Conservation (phyloP, 805 yeast species). For the Clavispora carvajalis region DNA sequence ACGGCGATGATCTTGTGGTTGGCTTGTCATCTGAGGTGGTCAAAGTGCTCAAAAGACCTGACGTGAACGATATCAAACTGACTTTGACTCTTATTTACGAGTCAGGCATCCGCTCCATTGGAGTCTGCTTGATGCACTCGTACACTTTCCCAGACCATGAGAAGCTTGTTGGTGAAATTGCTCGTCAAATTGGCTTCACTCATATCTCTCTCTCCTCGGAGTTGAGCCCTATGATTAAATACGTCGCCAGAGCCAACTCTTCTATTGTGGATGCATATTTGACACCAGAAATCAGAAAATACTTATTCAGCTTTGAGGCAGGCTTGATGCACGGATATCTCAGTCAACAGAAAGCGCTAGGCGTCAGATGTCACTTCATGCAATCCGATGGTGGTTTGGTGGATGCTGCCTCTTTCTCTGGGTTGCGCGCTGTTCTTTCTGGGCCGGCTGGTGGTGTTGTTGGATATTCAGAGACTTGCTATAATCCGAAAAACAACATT, state of each 20-base stretch:
- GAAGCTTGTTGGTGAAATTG: conserved; percentile 27
- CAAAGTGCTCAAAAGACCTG: conserved; percentile 27
- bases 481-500: conserved; percentile 32
- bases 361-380: conserved; percentile 75
- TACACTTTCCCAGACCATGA: conserved; percentile 39
- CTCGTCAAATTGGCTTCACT: conserved; percentile 30
- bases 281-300: conserved; percentile 33
- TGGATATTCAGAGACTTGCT: conserved; percentile 84
- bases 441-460: conserved; percentile 99
- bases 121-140: conserved; percentile 37
- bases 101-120: conserved; percentile 17
- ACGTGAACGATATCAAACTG: conserved; percentile 17
- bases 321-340: conserved; percentile 38
- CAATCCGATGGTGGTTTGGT: conserved; percentile 95
- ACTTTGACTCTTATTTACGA: conserved; percentile 23
- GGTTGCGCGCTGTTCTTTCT: conserved; percentile 80
- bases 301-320: conserved; percentile 31
- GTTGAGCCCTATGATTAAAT: conserved; percentile 41
- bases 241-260: conserved; percentile 37
- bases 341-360: conserved; percentile 23
- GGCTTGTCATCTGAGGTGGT: conserved; percentile 33
- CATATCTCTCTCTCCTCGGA: conserved; percentile 35
- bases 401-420: conserved; percentile 78
- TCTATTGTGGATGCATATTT: conserved; percentile 42
- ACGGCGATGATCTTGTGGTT: conserved; percentile 30